phyloP scores from a whole-genome alignment of 139 green algal species.

The Desmodesmus armatus region DNA sequence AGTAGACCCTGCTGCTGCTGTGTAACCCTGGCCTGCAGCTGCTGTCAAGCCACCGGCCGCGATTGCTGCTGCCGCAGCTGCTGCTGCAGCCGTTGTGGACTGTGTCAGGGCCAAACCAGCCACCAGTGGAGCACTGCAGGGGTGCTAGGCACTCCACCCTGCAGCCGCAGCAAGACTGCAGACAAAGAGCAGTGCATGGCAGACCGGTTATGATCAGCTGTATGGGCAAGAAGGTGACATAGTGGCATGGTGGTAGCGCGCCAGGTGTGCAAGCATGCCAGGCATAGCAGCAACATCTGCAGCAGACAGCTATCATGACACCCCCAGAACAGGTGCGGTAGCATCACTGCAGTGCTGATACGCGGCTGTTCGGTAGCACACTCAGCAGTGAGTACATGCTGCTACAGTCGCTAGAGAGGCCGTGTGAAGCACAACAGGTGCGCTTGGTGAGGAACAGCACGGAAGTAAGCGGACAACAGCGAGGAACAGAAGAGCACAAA shows the following conservation, averaged over 20 bases:
- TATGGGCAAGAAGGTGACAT: not conserved
- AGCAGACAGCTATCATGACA: no score
- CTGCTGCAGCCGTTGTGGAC: not conserved
- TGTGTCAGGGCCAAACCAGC: conserved; percentile 4
- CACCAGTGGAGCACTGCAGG: conserved; percentile 1
- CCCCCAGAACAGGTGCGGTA: not conserved
- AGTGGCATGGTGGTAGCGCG: not conserved
- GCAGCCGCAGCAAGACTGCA: conserved; percentile 33
- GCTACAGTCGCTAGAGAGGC: no score
- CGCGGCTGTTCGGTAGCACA: no score
- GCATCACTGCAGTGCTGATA: not conserved
- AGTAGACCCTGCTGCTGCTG: not conserved
- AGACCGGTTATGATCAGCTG: not conserved
- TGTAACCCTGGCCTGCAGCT: not conserved
- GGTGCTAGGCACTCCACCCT: conserved; percentile 5
- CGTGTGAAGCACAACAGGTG: no score
- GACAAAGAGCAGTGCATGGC: not conserved
- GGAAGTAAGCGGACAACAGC: not conserved
- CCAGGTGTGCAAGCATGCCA: not conserved
- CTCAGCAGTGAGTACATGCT: no score
- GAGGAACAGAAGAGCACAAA: not conserved
- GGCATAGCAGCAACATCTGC: no score
- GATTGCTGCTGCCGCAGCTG: conserved; percentile 14
- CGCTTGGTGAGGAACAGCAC: not conserved
- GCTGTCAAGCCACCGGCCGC: not conserved